Base-by-base conservation (phyloP, 768 basidiomycete genomes). In the Mycena rosella region DNA sequence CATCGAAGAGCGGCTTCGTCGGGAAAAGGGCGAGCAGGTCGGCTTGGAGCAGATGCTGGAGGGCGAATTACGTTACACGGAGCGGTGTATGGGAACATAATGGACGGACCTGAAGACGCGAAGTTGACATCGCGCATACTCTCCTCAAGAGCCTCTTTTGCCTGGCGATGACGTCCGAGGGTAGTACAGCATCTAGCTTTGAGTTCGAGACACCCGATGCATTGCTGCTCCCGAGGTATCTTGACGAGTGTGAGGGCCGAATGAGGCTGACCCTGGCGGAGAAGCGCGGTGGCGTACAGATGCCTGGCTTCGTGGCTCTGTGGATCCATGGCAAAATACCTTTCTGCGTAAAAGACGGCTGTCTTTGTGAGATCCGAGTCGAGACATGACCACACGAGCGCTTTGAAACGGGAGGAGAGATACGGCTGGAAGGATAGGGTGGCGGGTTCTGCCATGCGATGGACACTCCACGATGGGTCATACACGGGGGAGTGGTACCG, bases 341-440 rank as follows among this genome's bases (percentile, higher is more conserved):
- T 83, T 80, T 96, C 96, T 38, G 95, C 94, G 81, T 93, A 93
- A 83, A 97, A 97, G 51, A 94, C 87, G 44, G 95, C 95, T 15
- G 94, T 90, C 78, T 86, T 87, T 73, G 87, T 83, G 49, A 96
- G 88, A 74, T 92, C 91, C 60, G 89, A 86, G 81, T 96, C 94
- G 65, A 96, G 89, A 80, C 89, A 94, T 73, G 89, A 88, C 93
- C 94, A 95, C 74, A 95, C 85, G 69, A 96, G 84, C 57, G 86
- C 81, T 70, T 87, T 87, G 76, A 92, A 91, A 71, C 91, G 91
- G 78, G 88, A 87, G 55, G 85, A 83, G 74, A 93, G 87, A 75
- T 86, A 56, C 10, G 61, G 57, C 34, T 68, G 62, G 52, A 68
- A 68, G 36, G 52, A 60, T 8, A 49, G 58, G 29, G n/a, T n/a